Evolutionary conservation across 176 grass and related monocot species (phyloP).

Genomic region (Stipa capillata): DNA sequence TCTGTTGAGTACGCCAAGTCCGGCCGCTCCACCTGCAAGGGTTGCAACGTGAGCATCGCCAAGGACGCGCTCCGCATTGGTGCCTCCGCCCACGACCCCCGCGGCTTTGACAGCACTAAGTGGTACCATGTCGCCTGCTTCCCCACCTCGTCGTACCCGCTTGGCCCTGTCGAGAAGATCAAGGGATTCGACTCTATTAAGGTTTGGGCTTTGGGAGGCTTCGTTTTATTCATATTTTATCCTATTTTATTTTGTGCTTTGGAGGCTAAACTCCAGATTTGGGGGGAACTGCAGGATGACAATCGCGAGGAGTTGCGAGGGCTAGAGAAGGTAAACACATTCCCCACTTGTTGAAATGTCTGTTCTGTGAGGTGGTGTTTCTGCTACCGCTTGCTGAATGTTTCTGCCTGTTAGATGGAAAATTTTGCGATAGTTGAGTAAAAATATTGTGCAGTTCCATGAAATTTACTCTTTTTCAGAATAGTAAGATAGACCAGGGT

Average conservation of each 20-base stretch:
- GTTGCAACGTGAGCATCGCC: slow-evolving; percentile 21
- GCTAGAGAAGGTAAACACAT: slow-evolving; percentile 40
- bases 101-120: slow-evolving; percentile 45
- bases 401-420: neutral
- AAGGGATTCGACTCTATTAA: slow-evolving; percentile 64
- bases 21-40: slow-evolving; percentile 33
- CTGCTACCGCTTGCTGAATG: neutral
- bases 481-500: slow-evolving; percentile 19
- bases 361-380: neutral
- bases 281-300: slow-evolving; percentile 26
- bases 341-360: neutral
- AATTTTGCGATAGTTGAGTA: neutral
- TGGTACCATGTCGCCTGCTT: slow-evolving; percentile 74
- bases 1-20: slow-evolving; percentile 45
- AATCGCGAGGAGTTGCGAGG: slow-evolving; percentile 47
- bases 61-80: slow-evolving; percentile 37
- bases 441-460: neutral
- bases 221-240: neutral
- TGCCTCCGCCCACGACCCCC: slow-evolving; percentile 23
- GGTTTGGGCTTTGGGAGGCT: slow-evolving; percentile 24
- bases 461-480: slow-evolving; percentile 32
- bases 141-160: slow-evolving; percentile 25
- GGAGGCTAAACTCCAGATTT: neutral
- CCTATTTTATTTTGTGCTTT: neutral
- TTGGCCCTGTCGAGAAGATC: slow-evolving; percentile 46